Evolutionary conservation across 148 eudicot genomes (phyloP), one percentile per base, ranked within the genome.

Genomic region (Rhododendron mucronatum): DNA sequence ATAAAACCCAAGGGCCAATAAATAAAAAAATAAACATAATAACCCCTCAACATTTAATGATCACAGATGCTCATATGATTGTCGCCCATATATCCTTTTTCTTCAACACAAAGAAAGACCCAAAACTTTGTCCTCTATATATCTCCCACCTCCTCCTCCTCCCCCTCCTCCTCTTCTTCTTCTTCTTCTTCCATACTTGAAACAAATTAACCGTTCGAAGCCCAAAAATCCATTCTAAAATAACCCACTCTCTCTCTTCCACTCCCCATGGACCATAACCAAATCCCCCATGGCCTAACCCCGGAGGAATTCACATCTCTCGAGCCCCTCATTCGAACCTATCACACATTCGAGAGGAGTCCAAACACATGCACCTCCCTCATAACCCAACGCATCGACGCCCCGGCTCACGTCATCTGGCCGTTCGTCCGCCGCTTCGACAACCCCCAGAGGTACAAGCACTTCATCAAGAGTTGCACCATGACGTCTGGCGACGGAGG

Each of bases 401-500:
- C 96, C n/a, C 98, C 97, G 1, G 89, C 93, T 3, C 23, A 7
- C 30, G 82, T 21, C n/a, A 93, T 95, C 1, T 95, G 98, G 98
- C 97, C 95, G 0, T 83, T 91, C 8, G 90, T 95, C 53, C 92
- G 98, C 18, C 85, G 90, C 1, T 95, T 95, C 82, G 95, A 95
- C 90, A 94, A 91, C 89, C 98, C 98, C 0, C 90, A 95, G 61
- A 86, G 76, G n/a, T 95, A 95, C 97, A 95, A 95, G 76, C 98
- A 95, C 89, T 95, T 95, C 94, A 92, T 95, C 91, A 94, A 95
- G 87, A 90, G 93, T 73, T 95, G 97, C 89, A 88, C 79, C 14
- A 73, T 94, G 78, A 82, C 88, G 26, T 90, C 90, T 44, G 91
- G 94, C 2, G 96, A 95, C 20, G 94, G 93, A 8, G 91, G 91